Evolutionary conservation across 1,139 yeast species (phyloP), one percentile per base, ranked within the genome.

Genomic region (Candida sp.): DNA sequence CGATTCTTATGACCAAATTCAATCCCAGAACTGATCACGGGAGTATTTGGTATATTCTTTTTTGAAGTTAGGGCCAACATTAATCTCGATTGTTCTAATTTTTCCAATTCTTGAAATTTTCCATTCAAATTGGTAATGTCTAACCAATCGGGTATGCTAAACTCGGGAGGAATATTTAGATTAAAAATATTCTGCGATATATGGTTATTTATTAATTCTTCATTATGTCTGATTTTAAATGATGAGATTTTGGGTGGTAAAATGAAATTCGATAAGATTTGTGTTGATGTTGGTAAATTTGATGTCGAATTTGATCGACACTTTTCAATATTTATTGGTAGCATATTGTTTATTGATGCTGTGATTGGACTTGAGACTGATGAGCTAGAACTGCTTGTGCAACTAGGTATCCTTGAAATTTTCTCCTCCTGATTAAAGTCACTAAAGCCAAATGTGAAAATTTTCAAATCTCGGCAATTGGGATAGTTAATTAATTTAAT

Each of bases 1-100:
- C 96, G 64, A 61, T 88, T 88, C 59, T 87, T 82, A 50, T 74
- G 70, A 12, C 95, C 95, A 46, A 76, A 75, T 59, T 87, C 95
- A 43, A 87, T 79, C 2, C 95, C 96, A 23, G 64, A 52, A 49
- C 70, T 66, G 35, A 73, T 65, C 7, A 54, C 52, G 8, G 68
- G 66, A 22, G 57, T 47, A 23, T 43, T 38, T 15, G 48, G 45
- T n/a, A 37, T 38, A 15, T 42, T 35, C 8, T 41, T 48, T 15
- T 48, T 47, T 6, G 55, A 38, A 5, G 55, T 52, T 23, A 61
- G 56, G 4, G 73, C 73, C n/a, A 55, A 48, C 30, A 63, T 57
- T 36, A 70, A 56, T 38, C 75, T 48, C 38, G 54, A 48, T 41
- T 66, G 68, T 45, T 70, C 75, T 29, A 49, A 50, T 38, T 56